phyloP scores from a whole-genome alignment of 768 basidiomycete species.

The Sarcodon aspratus region DNA sequence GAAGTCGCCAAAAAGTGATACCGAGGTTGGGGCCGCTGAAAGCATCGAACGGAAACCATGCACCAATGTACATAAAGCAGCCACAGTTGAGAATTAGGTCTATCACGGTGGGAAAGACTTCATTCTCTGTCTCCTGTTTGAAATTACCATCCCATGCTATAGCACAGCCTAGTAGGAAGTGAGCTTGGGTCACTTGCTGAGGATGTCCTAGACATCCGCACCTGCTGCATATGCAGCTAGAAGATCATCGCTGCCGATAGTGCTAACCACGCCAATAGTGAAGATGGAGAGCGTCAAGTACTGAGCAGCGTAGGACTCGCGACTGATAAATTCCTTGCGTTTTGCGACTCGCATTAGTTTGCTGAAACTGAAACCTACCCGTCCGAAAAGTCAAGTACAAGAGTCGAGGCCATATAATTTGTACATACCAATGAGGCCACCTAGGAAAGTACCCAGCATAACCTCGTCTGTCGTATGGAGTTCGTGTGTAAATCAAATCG shows the following conservation, averaged over 20 bases:
- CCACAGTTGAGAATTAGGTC: conserved; percentile 77
- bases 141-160: conserved; percentile 89
- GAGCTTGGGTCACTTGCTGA: background rate
- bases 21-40: conserved; percentile 49
- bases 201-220: conserved; percentile 9
- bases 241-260: conserved; percentile 80
- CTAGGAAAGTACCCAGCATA: conserved; percentile 59
- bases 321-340: conserved; percentile 51
- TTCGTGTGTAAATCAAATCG: background rate
- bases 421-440: conserved; percentile 36
- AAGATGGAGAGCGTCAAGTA: conserved; percentile 65
- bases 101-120: conserved; percentile 82
- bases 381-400: background rate
- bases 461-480: conserved; percentile 52
- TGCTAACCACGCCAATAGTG: conserved; percentile 66
- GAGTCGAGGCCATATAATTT: background rate
- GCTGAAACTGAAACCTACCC: conserved; percentile 51
- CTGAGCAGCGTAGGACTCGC: conserved; percentile 83
- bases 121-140: conserved; percentile 70
- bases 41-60: conserved; percentile 63
- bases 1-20: conserved; percentile 59
- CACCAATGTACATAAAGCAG: conserved; percentile 80
- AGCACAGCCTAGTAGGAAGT: conserved; percentile 51
- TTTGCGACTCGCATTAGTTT: conserved; percentile 65
- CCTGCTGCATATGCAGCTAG: conserved; percentile 83